Evolutionary conservation across 2,329 filamentous ascomycete species (phyloP).

Genomic region (Sporothrix protearum): DNA sequence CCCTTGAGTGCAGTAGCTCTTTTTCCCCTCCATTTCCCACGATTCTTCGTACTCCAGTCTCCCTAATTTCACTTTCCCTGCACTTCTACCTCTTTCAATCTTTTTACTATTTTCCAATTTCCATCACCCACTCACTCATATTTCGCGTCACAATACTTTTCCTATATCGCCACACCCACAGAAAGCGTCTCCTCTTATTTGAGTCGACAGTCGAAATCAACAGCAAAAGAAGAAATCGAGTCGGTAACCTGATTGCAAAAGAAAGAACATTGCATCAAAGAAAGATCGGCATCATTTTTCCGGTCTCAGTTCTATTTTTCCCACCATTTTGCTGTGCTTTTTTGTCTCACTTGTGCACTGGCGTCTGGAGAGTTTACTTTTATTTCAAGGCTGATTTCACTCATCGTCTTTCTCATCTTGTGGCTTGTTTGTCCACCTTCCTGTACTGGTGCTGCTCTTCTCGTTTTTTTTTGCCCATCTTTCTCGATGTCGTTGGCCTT

Average conservation of each 20-base stretch:
- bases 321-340: background rate
- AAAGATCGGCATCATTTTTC: background rate
- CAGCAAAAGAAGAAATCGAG: background rate
- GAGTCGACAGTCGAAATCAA: slow-evolving; percentile 5
- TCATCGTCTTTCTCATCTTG: slow-evolving; percentile 15
- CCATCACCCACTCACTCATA: background rate
- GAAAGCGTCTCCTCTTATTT: background rate
- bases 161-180: slow-evolving; percentile 4
- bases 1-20: slow-evolving; percentile 31
- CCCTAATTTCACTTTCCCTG: background rate
- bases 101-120: too few relatives aligned
- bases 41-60: too few relatives aligned
- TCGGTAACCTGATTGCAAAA: background rate
- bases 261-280: background rate
- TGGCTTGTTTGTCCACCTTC: background rate
- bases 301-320: background rate
- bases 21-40: too few relatives aligned
- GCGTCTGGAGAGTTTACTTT: background rate
- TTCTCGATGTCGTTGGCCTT: background rate
- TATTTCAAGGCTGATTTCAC: slow-evolving; percentile 14
- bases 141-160: background rate
- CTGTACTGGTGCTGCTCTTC: background rate
- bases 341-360: background rate
- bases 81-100: background rate
- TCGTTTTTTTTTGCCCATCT: background rate